A percentile compares a stretch with the other conserved stretches of the same genome.
These are phyloP conservation scores for Penicillium cosmopolitanum DNA, from an alignment of 495 filamentous ascomycete genomes.

Conservation along the genomic window DNA sequence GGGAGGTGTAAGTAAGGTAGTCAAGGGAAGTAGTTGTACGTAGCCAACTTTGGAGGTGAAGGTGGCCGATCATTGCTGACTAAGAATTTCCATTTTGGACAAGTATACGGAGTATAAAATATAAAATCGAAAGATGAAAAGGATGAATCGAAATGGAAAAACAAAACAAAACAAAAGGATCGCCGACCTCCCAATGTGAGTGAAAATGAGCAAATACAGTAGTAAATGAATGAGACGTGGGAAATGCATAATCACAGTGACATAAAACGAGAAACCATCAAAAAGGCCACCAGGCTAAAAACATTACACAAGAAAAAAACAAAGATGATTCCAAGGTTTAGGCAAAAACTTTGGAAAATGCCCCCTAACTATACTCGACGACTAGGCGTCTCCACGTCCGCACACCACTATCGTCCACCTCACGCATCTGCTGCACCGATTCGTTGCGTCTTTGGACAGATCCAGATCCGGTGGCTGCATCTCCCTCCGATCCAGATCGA, in stretches of 20 bases:
- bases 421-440: conserved; percentile 33
- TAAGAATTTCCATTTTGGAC: no score
- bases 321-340: conserved; percentile 6
- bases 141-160: conserved; percentile 1
- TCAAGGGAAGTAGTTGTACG: background rate
- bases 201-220: background rate
- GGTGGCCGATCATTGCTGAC: background rate
- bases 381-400: conserved; percentile 40
- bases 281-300: conserved; percentile 7
- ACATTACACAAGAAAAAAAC: conserved; percentile 5
- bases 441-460: conserved; percentile 31
- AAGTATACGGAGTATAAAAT: background rate
- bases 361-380: conserved; percentile 40
- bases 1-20: no score
- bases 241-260: conserved; percentile 6
- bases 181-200: background rate
- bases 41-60: background rate
- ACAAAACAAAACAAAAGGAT: conserved; percentile 6
- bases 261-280: conserved; percentile 9
- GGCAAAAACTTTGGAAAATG: background rate
- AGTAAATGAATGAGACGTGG: background rate
- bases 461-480: background rate
- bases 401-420: conserved; percentile 35
- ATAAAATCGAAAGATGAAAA: conserved; percentile 8
- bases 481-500: background rate